Percentiles rank a stretch among this genome's conserved stretches.
These are phyloP conservation scores for Marasmius fiardii DNA, from an alignment of 1,284 basidiomycete genomes.

Conservation along the genomic window DNA sequence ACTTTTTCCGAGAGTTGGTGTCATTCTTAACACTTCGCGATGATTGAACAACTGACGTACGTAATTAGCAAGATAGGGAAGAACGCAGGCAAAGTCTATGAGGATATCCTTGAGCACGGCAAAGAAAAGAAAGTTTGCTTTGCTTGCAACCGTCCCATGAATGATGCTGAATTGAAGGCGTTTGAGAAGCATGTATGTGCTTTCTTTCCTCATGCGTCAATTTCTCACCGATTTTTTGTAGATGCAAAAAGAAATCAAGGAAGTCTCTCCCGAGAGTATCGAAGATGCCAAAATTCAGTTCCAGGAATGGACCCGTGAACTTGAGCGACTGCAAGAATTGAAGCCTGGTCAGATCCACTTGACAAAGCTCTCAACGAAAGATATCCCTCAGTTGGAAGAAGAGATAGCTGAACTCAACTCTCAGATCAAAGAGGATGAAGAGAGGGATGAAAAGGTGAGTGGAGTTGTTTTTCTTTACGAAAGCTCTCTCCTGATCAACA, in stretches of 20 bases:
- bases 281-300: constrained; percentile 45
- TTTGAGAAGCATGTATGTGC: constrained; percentile 68
- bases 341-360: constrained; percentile 50
- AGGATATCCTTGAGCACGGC: constrained; percentile 59
- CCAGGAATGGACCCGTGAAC: constrained; percentile 57
- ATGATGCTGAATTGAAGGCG: constrained; percentile 53
- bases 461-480: background rate
- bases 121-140: constrained; percentile 69
- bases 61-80: constrained; percentile 22
- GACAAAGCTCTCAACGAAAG: constrained; percentile 55
- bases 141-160: constrained; percentile 73
- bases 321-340: constrained; percentile 56
- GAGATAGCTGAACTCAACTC: constrained; percentile 59
- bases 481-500: constrained; percentile 8
- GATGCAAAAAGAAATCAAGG: constrained; percentile 56
- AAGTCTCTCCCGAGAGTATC: constrained; percentile 37
- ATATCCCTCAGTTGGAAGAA: constrained; percentile 66
- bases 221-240: constrained; percentile 22
- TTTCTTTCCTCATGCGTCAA: background rate
- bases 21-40: constrained; percentile 19
- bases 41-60: background rate
- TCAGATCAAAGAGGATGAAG: constrained; percentile 46
- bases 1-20: background rate
- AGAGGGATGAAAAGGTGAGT: constrained; percentile 56
- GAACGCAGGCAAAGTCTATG: constrained; percentile 56